These are phyloP conservation scores for Apiotrichum akiyoshidainum DNA, from an alignment of 1,284 basidiomycete species.

Conservation along the genomic window DNA sequence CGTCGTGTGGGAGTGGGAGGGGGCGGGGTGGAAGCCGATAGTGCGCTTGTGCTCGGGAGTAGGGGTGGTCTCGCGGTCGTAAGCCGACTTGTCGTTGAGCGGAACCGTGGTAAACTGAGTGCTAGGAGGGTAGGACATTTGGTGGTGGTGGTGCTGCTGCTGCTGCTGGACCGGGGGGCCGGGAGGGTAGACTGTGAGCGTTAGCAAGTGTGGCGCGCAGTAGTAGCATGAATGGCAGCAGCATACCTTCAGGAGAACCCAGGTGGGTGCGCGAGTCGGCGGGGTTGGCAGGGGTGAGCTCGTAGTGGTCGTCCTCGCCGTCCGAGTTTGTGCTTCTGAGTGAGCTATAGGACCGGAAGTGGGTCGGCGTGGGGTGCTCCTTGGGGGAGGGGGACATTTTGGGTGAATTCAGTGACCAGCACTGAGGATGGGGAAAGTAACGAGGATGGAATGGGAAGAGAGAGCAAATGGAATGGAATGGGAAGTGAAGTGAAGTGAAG, in stretches of 20 bases:
- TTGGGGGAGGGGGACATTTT: neutral
- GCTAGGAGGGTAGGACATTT: conserved; percentile 17
- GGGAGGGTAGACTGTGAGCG: too few relatives aligned
- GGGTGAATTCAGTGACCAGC: neutral
- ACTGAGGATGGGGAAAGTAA: too few relatives aligned
- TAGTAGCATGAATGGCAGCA: too few relatives aligned
- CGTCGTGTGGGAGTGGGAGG: neutral
- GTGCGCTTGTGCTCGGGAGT: neutral
- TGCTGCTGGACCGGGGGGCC: neutral
- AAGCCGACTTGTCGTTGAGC: neutral
- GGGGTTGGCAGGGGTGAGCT: conserved; percentile 15
- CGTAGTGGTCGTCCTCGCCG: conserved; percentile 19
- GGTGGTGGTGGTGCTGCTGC: conserved; percentile 12
- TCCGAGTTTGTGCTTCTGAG: neutral
- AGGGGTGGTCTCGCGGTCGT: neutral
- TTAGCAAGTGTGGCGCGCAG: too few relatives aligned
- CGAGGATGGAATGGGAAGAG: too few relatives aligned
- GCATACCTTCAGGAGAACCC: too few relatives aligned
- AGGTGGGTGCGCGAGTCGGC: conserved; percentile 25
- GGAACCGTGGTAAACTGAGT: neutral
- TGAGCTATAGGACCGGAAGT: conserved; percentile 5
- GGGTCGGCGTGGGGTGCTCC: neutral
- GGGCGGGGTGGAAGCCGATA: neutral
- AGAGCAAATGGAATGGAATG: too few relatives aligned
- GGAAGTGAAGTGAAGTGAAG: too few relatives aligned